Percentiles rank a stretch among this genome's conserved stretches.
These are phyloP conservation scores for Chrysanthemum makinoi DNA, from an alignment of 129 eudicot genomes.

Conservation along the genomic window DNA sequence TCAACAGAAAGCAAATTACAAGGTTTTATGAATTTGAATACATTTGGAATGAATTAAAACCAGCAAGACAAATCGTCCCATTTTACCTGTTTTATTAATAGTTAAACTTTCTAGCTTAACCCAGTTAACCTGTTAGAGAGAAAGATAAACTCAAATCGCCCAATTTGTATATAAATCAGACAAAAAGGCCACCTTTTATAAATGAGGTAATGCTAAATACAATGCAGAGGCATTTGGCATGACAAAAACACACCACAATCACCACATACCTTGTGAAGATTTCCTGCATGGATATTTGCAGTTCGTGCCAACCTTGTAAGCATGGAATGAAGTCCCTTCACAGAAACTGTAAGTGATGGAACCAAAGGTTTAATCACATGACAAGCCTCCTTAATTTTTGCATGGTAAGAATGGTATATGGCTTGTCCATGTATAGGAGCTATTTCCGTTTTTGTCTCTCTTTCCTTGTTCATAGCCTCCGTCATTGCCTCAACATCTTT, in stretches of 20 bases:
- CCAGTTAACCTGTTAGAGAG: neutral
- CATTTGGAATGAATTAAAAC: neutral
- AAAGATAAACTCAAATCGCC: neutral
- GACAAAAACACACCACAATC: slow-evolving; percentile 9
- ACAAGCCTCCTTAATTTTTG: slow-evolving; percentile 64
- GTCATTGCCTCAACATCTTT: slow-evolving; percentile 96
- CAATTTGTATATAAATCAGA: neutral
- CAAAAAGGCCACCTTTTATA: neutral
- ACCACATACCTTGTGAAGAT: slow-evolving; percentile 78
- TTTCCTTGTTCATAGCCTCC: slow-evolving; percentile 83
- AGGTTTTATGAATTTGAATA: neutral
- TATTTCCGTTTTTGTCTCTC: slow-evolving; percentile 73
- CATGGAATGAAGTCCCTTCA: slow-evolving; percentile 78
- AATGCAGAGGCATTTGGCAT: slow-evolving; percentile 9
- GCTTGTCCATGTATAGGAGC: slow-evolving; percentile 98
- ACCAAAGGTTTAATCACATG: slow-evolving; percentile 70
- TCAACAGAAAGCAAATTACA: neutral
- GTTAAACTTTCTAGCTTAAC: neutral
- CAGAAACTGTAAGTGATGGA: slow-evolving; percentile 65
- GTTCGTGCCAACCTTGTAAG: slow-evolving; percentile 78
- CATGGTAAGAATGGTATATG: slow-evolving; percentile 77
- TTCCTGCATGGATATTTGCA: slow-evolving; percentile 94
- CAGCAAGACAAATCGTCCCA: neutral
- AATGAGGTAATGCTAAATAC: neutral
- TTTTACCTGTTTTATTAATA: neutral